These are phyloP conservation scores for Fusarium sp. DNA, from an alignment of 2,329 filamentous ascomycete species.

Conservation along the genomic window DNA sequence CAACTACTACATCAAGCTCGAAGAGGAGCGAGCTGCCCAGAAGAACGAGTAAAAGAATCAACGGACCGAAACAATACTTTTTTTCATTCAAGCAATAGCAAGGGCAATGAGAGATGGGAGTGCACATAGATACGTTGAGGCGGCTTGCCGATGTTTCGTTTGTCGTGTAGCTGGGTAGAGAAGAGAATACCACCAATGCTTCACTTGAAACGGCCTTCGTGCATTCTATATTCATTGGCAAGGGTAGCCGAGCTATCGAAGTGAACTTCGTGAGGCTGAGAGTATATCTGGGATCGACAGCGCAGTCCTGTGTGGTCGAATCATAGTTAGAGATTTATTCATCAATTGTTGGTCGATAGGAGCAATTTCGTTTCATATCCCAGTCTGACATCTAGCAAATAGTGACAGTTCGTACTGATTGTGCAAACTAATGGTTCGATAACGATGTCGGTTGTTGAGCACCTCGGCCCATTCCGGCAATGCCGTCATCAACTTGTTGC, in stretches of 20 bases:
- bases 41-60: slow-evolving; percentile 41
- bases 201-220: slow-evolving; percentile 36
- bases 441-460: not conserved
- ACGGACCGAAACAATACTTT: not conserved
- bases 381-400: not conserved
- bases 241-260: slow-evolving; percentile 33
- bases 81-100: slow-evolving; percentile 7
- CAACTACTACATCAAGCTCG: slow-evolving; percentile 66
- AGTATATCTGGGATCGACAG: not conserved
- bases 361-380: not conserved
- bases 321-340: not conserved
- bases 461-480: slow-evolving; percentile 5
- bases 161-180: slow-evolving; percentile 39
- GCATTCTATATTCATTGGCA: slow-evolving; percentile 43
- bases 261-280: slow-evolving; percentile 1
- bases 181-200: slow-evolving; percentile 39
- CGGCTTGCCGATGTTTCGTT: slow-evolving; percentile 38
- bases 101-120: slow-evolving; percentile 5
- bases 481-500: slow-evolving; percentile 16
- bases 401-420: not conserved
- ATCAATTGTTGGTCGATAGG: not conserved
- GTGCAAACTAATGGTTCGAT: not conserved
- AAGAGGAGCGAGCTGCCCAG: slow-evolving; percentile 62
- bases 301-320: not conserved
- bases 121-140: slow-evolving; percentile 25